A percentile compares a stretch with the other conserved stretches of the same genome.
phyloP scores from a whole-genome alignment of 2,329 filamentous ascomycete species.

The Fusarium marasasianum region DNA sequence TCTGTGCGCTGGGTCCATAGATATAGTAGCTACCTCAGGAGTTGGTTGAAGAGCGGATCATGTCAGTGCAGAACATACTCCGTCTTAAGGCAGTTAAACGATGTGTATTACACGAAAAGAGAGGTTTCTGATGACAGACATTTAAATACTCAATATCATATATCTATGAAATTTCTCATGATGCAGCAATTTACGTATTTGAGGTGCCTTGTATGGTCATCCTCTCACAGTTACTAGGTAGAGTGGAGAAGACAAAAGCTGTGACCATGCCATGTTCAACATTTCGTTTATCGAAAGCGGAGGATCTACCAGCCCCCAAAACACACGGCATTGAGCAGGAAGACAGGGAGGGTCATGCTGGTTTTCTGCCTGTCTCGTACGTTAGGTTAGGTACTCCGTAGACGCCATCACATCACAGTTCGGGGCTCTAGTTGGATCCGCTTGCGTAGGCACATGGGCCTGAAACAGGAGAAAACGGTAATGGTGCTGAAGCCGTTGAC shows the following conservation, averaged over 20 bases:
- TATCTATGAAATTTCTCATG: background rate
- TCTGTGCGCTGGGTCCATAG: slow-evolving; percentile 23
- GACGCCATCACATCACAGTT: slow-evolving; percentile 12
- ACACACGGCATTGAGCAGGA: slow-evolving; percentile 14
- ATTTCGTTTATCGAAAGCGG: slow-evolving; percentile 39
- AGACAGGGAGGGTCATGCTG: slow-evolving; percentile 9
- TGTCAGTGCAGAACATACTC: background rate
- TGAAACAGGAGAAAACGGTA: slow-evolving; percentile 40
- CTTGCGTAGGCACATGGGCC: slow-evolving; percentile 33
- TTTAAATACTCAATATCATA: background rate
- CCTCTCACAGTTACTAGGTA: background rate
- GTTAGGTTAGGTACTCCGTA: background rate
- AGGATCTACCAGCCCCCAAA: slow-evolving; percentile 33
- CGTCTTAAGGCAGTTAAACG: background rate
- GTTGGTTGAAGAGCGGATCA: background rate
- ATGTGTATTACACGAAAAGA: too few relatives aligned
- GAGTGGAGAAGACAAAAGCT: slow-evolving; percentile 15
- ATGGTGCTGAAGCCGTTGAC: slow-evolving; percentile 15
- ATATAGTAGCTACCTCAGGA: background rate
- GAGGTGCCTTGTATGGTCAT: background rate
- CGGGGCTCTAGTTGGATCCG: slow-evolving; percentile 18
- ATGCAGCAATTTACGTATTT: background rate
- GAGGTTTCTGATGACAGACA: background rate
- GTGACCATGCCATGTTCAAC: slow-evolving; percentile 25
- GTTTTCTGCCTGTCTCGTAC: background rate